Base-by-base conservation (phyloP, 2,329 filamentous ascomycete species). In the Talaromyces amestolkiae region DNA sequence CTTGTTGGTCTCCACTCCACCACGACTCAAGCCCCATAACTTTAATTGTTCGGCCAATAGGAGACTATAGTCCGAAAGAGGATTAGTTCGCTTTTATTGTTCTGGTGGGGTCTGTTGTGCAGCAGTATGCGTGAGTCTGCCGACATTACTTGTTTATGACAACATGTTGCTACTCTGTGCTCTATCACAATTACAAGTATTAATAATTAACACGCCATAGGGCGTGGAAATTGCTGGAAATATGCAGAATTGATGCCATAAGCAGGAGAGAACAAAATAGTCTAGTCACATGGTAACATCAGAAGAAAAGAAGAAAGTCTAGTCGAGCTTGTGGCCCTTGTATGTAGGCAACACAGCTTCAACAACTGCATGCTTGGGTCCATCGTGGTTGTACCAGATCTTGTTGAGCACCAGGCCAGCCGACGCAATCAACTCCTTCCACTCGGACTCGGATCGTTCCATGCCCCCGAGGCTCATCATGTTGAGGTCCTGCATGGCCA, bases 361-460 rank as follows among this genome's bases (percentile, higher is more conserved):
- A 3, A 35, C 43, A 47, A 62, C 31, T 15, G 45, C 19, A 31
- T 47, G 31, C 22, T 62, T 47, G 45, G 39, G 37, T 6, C 45
- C 43, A 41, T 37, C 45, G 1, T 37, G 43, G 39, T 45, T 37
- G 15, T 41, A 37, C 43, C 59, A 62, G 43, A 64, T 79, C 75
- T 13, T 60, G 75, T 60, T 75, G 68, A 65, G 74, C 66, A 4
- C 39, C 66, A 67, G 72, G 69, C 68, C 67, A 69, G 63, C 68
- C 60, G 63, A 68, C 19, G 22, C 59, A 37, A 54, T 37, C 31
- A 62, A 47, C n/a, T 62, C 33, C 24, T 54, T 41, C 59, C 59
- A 62, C 24, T 62, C 37, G 22, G 15, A 31, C 37, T 22, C 37
- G 19, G 59, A 43, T 10, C 59, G 37, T 41, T 61, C 59, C 59